Base-by-base conservation (phyloP, 257 asterid species). In the Solanum ossicruentum region DNA sequence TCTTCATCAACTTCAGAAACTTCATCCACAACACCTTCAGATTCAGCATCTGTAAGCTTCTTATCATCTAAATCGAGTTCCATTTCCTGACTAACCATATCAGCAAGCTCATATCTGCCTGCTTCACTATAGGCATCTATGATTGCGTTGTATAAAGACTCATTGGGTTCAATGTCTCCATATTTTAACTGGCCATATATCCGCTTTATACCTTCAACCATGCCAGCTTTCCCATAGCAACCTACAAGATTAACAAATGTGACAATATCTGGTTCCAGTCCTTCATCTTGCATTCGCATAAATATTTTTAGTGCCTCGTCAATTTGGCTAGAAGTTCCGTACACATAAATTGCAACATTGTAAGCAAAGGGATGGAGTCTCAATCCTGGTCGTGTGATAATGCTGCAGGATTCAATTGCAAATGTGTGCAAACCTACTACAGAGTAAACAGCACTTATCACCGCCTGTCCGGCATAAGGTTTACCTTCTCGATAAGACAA, bases 181-280 rank as follows among this genome's bases (percentile, higher is more conserved):
- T 87, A 86, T 84, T 91, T 96, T 58, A 96, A 73, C 82, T 89
- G 94, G 83, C 95, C 88, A 79, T 93, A 89, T 81, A 94, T 86
- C 39, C 98, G 91, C 89, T 94, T 93, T 85, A 94, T 93, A 60
- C 98, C 98, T 91, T 96, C 98, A 70, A 93, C 88, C 95, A 94
- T 93, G 61, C 99, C 95, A 13, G 95, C 96, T 89, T 92, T 90
- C 52, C 98, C 97, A 43, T 96, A 96, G 87, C 99, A 96, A 57
- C 85, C 88, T 18, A 93, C 98, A 13, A 96, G 95, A 88, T 87
- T 88, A 56, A 96, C 86, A 81, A 88, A 84, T 1, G 98, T 96
- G 67, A 96, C 95, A 45, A 92, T 80, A 70, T 96, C 98, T 4
- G 99, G 97, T 88, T 94, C 87, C 20, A 95, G 83, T 49, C 98